Evolutionary conservation across 148 eudicot species (phyloP), one percentile per base, ranked within the genome.

Genomic region (Oxyria digyna): DNA sequence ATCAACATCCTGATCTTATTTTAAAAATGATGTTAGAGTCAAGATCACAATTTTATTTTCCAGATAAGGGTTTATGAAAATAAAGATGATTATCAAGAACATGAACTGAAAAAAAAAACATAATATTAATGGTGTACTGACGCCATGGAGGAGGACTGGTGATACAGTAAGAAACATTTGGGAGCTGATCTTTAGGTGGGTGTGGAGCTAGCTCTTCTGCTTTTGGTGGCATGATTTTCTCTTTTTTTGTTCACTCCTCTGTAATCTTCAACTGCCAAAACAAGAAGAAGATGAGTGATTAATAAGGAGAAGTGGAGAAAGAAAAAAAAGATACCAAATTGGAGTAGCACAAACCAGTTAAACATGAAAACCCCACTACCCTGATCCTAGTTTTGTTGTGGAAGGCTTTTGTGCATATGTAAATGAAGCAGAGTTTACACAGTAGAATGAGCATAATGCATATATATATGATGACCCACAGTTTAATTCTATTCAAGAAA

Each of bases 131-230:
- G 84, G 95, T 84, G 33, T 9, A 85, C 96, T 81, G 37, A 92
- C 98, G 96, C 98, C 98, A 92, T 71, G 96, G 98, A 13, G 98
- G 98, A 38, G 98, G 98, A 77, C 98, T 92, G 2, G 91, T 87
- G 69, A 92, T 89, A 72, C 98, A 92, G 71, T 78, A 92, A 67
- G 88, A 82, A 67, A 92, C 96, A 79, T 82, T 75, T 12, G 91
- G 96, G 26, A 92, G 85, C 79, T 92, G 98, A 78, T 92, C 98
- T 72, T 89, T 92, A 11, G 98, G 96, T 62, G 88, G 96, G 69
- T 89, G 98, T 32, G 96, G 89, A 18, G 83, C 70, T 54, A 95
- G 96, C 57, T 92, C 98, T 27, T 75, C 86, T 23, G 62, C 62
- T 26, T 54, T 54, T 24, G 62, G 62, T 11, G 62, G 62, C 62